Percentiles rank a stretch among this genome's conserved stretches.
phyloP scores from a whole-genome alignment of 2,329 filamentous ascomycete species.

The Bimuria novae-zelandiae region DNA sequence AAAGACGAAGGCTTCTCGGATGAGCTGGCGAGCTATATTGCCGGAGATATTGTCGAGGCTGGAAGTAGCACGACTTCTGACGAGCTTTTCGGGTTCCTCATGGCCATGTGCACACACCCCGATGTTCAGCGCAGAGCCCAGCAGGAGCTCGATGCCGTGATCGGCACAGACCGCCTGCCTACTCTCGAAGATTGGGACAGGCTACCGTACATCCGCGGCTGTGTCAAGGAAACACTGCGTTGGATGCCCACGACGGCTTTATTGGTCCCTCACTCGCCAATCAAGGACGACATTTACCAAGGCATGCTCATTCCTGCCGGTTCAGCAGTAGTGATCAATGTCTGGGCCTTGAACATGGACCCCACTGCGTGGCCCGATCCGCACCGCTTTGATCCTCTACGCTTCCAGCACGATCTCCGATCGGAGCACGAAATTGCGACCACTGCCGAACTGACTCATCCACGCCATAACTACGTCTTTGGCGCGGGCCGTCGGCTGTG shows the following conservation, averaged over 20 bases:
- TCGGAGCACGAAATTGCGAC: conserved; percentile 18
- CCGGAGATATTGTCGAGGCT: conserved; percentile 20
- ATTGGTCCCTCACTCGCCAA: conserved; percentile 22
- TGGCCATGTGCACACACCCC: conserved; percentile 24
- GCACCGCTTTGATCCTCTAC: conserved; percentile 24
- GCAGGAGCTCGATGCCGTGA: conserved; percentile 26
- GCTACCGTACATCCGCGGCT: conserved; percentile 25
- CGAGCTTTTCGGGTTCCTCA: conserved; percentile 21
- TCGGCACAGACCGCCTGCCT: conserved; percentile 34
- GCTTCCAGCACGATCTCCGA: conserved; percentile 14
- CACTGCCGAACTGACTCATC: no score
- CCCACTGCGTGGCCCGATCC: conserved; percentile 18
- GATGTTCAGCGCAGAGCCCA: conserved; percentile 20
- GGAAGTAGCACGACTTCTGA: conserved; percentile 21
- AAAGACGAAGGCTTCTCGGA: conserved; percentile 24
- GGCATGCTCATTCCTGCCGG: conserved; percentile 43
- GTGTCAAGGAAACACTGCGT: conserved; percentile 26
- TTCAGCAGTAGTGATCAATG: conserved; percentile 35
- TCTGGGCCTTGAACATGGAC: conserved; percentile 32
- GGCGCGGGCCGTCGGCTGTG: conserved; percentile 44
- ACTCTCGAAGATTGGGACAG: conserved; percentile 23
- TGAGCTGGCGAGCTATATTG: conserved; percentile 19
- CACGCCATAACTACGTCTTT: conserved; percentile 42
- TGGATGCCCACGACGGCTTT: conserved; percentile 26
- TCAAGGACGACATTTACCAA: conserved; percentile 26